A percentile compares a stretch with the other conserved stretches of the same genome.
phyloP scores from a whole-genome alignment of 345 rosid species.

The Salix koriyanagi region DNA sequence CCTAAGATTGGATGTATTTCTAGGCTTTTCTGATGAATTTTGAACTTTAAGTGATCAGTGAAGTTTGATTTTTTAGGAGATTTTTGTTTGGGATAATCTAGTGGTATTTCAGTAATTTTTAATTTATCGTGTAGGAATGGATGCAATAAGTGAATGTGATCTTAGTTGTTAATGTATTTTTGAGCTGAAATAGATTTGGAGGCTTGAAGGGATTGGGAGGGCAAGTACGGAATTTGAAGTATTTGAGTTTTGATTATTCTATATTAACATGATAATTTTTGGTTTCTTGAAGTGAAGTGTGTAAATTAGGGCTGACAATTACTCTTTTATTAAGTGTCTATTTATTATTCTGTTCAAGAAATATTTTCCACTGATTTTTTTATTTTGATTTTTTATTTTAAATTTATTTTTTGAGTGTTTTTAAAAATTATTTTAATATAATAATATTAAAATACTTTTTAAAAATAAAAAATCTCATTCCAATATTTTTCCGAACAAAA shows the following conservation, averaged over 20 bases:
- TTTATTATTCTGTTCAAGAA: too few species aligned
- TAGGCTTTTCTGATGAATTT: background rate
- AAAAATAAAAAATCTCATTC: too few species aligned
- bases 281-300: background rate
- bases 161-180: background rate
- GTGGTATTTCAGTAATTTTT: too few species aligned
- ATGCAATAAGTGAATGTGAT: background rate
- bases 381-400: too few species aligned
- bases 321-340: too few species aligned
- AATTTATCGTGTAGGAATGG: background rate
- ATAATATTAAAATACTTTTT: too few species aligned
- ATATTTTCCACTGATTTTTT: too few species aligned
- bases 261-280: background rate
- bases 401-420: too few species aligned
- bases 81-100: background rate
- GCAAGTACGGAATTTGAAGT: background rate
- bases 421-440: accelerated
- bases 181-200: background rate
- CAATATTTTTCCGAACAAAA: too few species aligned
- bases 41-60: background rate
- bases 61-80: background rate
- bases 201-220: background rate
- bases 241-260: background rate
- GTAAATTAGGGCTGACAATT: background rate
- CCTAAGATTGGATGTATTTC: too few species aligned